Evolutionary conservation across 768 basidiomycete genomes (phyloP), one percentile per base, ranked within the genome.

Genomic region (Austroboletus festivus): DNA sequence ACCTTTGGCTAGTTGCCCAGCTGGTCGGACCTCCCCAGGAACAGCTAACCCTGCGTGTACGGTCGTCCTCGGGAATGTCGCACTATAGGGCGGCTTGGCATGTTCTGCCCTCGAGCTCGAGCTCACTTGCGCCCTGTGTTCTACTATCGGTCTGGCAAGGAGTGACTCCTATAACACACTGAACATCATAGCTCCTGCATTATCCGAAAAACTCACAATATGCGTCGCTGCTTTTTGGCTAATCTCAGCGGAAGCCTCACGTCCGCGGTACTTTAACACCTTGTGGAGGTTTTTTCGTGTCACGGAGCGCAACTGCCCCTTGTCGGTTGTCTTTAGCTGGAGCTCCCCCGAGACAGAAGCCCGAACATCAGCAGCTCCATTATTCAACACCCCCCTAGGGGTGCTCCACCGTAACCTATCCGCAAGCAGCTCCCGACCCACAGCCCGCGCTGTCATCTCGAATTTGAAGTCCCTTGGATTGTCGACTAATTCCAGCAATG

Each of bases 401-500:
- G 70, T 67, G 38, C 73, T 64, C 33, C 56, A 67, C 50, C 69
- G 72, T 31, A 89, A 63, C 52, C 74, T 79, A 53, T 78, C 74
- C 40, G 76, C 77, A 49, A 88, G 60, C 30, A 92, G 58, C 60
- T 98, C 94, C 75, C 89, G 82, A 1, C 93, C 96, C 24, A 94
- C 77, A 2, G 90, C 82, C 45, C 90, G 81, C 20, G 95, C 88
- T 15, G 89, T 86, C 75, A 94, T 81, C 65, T 94, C 92, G 63
- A 84, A 88, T 51, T 85, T 83, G 37, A 97, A 71, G 71, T 99
- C 96, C 49, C 79, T 75, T 15, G 92, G 91, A 60, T 89, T 88
- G 73, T 98, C 96, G 24, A 98, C 94, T n/a, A 99, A 75, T 65
- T 95, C 91, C 38, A 99, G 68, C 53, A 99, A 81, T 4, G 94